Evolutionary conservation across 208 protist species (phyloP), one percentile per base, ranked within the genome.

Genomic region (Leishmania braziliensis): DNA sequence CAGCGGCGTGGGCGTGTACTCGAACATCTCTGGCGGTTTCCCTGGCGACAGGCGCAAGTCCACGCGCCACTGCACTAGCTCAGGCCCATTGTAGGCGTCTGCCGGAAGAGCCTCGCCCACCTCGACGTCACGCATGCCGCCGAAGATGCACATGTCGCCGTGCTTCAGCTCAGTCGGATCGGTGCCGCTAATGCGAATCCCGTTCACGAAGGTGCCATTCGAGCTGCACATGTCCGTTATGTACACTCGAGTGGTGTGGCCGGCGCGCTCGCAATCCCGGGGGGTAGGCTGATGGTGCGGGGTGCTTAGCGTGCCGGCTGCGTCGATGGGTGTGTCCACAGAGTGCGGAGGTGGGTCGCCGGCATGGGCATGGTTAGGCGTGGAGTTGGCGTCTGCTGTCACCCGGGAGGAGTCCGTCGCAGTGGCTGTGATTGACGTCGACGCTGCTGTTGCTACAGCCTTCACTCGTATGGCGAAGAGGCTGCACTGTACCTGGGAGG

Each of bases 141-240:
- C 94, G 39, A 97, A 89, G 50, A 97, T 92, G 84, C 89, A 84
- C 16, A 79, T 78, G 77, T 96, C 94, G 74, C 92, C 90, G 62
- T 93, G 84, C 0, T 87, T 76, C 62, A 97, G 89, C 78, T 80
- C 79, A 0, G 85, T 88, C 16, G 90, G 70, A 43, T 88, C 87
- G 65, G 84, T 89, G 26, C 73, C 78, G 43, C 78, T 82, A 36
- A 95, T 84, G 68, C 94, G 94, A 39, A 82, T 53, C 51, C 86
- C 85, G 81, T 97, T 97, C 66, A 97, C 84, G 71, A 96, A 97
- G n/a, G 94, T 97, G 53, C 94, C 94, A 77, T 97, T 97, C 82
- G 87, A 95, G 87, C 94, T 97, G 75, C 92, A 93, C 71, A 95
- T 74, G 79, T 97, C 94, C 26, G 87, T 88, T 36, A 97, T 77